Evolutionary conservation across 2,329 filamentous ascomycete genomes (phyloP), one percentile per base, ranked within the genome.

Genomic region (Saccharata proteae): DNA sequence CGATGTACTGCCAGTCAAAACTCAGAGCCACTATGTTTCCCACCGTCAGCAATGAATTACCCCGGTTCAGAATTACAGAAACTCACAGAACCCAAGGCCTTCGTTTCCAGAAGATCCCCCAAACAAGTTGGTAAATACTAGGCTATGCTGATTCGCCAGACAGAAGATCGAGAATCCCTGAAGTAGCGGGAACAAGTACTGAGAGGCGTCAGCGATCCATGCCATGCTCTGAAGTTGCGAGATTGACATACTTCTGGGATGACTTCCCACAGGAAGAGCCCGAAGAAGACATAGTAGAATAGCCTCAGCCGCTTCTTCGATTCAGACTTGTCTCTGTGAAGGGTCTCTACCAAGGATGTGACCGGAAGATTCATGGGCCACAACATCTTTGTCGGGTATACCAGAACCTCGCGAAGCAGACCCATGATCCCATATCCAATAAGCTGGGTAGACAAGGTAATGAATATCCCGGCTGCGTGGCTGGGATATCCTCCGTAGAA

Each of bases 11-110:
- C 77, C 79, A 83, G 58, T 84, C 79, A 45, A 84, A 81, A 0
- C 77, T 82, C 18, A 84, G 71, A 1, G 79, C 78, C 5, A 46
- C n/a, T n/a, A n/a, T n/a, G n/a, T n/a, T n/a, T n/a, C n/a, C n/a
- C n/a, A n/a, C n/a, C 38, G 18, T 46, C 50, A 2, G 54, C 51
- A 32, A 63, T 55, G 38, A 64, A 63, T 38, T 63, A 52, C 54
- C 59, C 63, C 64, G 54, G 8, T 49, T 58, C 16, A 59, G 29
- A 8, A 38, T 49, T 11, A 63, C n/a, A n/a, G n/a, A n/a, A n/a
- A n/a, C n/a, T n/a, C n/a, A n/a, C n/a, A 45, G n/a, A 63, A 45
- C 2, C 61, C 61, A 1, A 65, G 42, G 8, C 61, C 61, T 38
- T 65, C 61, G 36, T 65, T 62, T 4, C 57, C 57, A 22, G 49